Evolutionary conservation across 1,139 yeast genomes (phyloP).

Genomic region (Neolecta irregularis): DNA sequence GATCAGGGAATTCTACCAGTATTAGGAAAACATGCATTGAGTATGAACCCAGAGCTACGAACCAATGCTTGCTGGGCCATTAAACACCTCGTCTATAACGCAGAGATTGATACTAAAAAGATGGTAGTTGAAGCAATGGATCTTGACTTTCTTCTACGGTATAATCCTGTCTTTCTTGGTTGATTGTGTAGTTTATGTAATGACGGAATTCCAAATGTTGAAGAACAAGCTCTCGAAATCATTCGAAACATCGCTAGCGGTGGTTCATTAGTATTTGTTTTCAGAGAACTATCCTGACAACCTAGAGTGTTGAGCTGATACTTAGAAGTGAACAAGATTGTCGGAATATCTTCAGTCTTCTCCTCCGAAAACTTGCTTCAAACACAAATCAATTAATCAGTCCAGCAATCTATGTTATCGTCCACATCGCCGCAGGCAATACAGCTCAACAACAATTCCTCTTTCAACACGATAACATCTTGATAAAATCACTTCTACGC

Average conservation of each 20-base stretch:
- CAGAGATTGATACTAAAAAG: constrained; percentile 23
- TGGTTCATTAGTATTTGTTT: constrained; percentile 33
- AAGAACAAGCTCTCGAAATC: constrained; percentile 56
- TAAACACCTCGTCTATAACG: constrained; percentile 39
- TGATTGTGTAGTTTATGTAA: constrained; percentile 35
- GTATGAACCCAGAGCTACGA: constrained; percentile 26
- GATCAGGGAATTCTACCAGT: constrained; percentile 40
- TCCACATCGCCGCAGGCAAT: constrained; percentile 42
- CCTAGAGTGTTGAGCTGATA: constrained; percentile 14
- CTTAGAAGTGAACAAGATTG: constrained; percentile 20
- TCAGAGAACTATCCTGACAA: constrained; percentile 16
- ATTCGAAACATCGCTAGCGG: constrained; percentile 59
- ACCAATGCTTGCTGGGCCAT: constrained; percentile 41
- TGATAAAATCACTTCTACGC: constrained; percentile 27
- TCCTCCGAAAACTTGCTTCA: constrained; percentile 19
- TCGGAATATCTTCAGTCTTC: constrained; percentile 12
- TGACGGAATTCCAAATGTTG: constrained; percentile 37
- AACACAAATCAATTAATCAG: constrained; percentile 27
- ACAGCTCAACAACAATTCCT: constrained; percentile 35
- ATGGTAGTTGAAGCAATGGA: constrained; percentile 19
- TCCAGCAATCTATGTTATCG: constrained; percentile 38
- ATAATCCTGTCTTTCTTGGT: background rate
- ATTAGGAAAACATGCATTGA: constrained; percentile 28
- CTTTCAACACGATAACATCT: constrained; percentile 28
- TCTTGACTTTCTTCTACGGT: background rate